Evolutionary conservation across 2,329 filamentous ascomycete genomes (phyloP).

Genomic region (Colletotrichum sp.): DNA sequence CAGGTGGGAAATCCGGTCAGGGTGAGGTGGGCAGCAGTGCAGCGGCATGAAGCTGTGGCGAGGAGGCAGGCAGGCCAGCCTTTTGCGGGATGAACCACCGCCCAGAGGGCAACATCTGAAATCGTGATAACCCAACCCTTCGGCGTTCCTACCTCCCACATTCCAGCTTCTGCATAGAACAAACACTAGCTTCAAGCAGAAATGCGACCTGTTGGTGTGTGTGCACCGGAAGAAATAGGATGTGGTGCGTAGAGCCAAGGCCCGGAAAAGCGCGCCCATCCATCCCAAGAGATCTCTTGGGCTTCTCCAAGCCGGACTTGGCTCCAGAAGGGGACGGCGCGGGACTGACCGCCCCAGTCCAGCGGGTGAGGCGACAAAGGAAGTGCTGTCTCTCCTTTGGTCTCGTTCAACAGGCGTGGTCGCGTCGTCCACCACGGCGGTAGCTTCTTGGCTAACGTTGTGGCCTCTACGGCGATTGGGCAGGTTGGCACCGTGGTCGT

Average conservation of each 20-base stretch:
- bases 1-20: neutral
- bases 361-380: constrained; percentile 9
- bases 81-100: neutral
- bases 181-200: neutral
- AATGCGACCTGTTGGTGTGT: neutral
- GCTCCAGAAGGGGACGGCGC: neutral
- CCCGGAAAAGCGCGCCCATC: neutral
- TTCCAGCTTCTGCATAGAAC: neutral
- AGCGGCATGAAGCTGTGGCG: neutral
- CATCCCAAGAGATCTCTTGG: constrained; percentile 11
- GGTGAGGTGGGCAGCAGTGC: neutral
- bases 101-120: neutral
- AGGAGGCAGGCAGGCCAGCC: neutral
- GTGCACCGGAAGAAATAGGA: constrained; percentile 1
- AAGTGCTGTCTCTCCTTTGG: neutral
- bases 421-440: neutral
- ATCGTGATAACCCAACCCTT: neutral
- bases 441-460: neutral
- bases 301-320: neutral
- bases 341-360: neutral
- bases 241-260: constrained; percentile 9
- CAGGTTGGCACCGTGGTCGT: neutral
- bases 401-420: neutral
- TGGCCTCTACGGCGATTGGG: neutral
- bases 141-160: neutral